These are phyloP conservation scores for Beauveria varroae DNA, from an alignment of 2,329 filamentous ascomycete genomes.

Conservation along the genomic window DNA sequence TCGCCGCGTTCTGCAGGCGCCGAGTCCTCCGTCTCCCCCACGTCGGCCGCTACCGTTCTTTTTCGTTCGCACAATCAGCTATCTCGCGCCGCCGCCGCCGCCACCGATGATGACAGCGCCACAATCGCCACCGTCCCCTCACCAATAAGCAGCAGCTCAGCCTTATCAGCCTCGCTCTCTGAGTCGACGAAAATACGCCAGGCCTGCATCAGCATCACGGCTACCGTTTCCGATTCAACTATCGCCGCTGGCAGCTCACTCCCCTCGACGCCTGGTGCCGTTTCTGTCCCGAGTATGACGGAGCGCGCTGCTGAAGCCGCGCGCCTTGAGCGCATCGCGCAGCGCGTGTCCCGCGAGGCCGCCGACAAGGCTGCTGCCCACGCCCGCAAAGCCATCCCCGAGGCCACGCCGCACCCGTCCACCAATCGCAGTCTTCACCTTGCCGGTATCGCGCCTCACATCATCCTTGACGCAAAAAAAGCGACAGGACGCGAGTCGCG, in stretches of 20 bases:
- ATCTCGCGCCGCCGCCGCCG: not conserved
- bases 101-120: not conserved
- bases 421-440: conserved; percentile 51
- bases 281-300: conserved; percentile 32
- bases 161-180: conserved; percentile 1
- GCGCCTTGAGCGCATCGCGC: conserved; percentile 51
- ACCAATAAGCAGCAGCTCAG: conserved; percentile 9
- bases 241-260: conserved; percentile 6
- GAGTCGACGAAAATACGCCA: conserved; percentile 12
- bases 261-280: conserved; percentile 15
- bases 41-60: not conserved
- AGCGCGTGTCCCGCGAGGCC: conserved; percentile 45
- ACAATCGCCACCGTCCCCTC: conserved; percentile 10
- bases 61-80: conserved; percentile 7
- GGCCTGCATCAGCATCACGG: conserved; percentile 15
- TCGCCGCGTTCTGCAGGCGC: conserved; percentile 22
- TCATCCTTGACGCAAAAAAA: conserved; percentile 72
- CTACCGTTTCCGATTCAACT: conserved; percentile 1
- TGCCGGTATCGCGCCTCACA: conserved; percentile 50
- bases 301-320: conserved; percentile 54
- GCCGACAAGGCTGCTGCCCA: conserved; percentile 51
- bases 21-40: conserved; percentile 14
- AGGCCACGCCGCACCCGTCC: conserved; percentile 46
- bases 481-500: conserved; percentile 71
- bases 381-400: conserved; percentile 41